Evolutionary conservation across 75 land plant species (phyloP).

Genomic region (Pinus tabuliformis): DNA sequence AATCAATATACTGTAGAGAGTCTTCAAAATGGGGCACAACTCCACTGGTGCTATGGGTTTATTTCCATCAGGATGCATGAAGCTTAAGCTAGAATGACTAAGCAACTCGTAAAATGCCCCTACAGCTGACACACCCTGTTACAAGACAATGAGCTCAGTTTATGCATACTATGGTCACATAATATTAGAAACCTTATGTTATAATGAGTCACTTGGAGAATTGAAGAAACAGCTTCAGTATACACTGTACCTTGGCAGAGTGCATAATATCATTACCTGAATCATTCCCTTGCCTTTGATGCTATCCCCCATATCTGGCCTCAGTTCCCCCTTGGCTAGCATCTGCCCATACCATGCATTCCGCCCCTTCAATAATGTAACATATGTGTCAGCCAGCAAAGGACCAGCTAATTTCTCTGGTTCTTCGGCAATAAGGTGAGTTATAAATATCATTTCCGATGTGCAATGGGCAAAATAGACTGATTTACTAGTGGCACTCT

Average conservation of each 20-base stretch:
- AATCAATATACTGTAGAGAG: constrained; percentile 42
- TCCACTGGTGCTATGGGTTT: constrained; percentile 40
- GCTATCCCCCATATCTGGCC: constrained; percentile 57
- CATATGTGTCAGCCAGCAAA: constrained; percentile 56
- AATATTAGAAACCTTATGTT: not conserved
- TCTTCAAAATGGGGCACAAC: constrained; percentile 50
- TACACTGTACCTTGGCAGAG: not conserved
- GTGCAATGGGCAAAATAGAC: constrained; percentile 61
- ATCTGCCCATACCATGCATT: constrained; percentile 67
- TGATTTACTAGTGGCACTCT: constrained; percentile 57
- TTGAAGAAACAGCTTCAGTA: not conserved
- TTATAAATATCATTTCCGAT: constrained; percentile 60
- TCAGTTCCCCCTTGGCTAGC: constrained; percentile 46
- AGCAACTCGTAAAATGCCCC: constrained; percentile 49
- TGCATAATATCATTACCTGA: constrained; percentile 25
- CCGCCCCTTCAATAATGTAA: constrained; percentile 52
- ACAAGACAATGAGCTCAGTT: not conserved
- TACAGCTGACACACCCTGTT: constrained; percentile 58
- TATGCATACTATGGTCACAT: not conserved
- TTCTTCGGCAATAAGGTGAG: constrained; percentile 44
- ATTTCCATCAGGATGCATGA: constrained; percentile 43
- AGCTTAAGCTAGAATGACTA: constrained; percentile 43
- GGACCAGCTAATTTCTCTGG: constrained; percentile 55
- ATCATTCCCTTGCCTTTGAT: constrained; percentile 58
- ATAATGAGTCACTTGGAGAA: not conserved